These are phyloP conservation scores for Pseudogymnoascus sp. DNA, from an alignment of 2,329 filamentous ascomycete genomes.

Conservation along the genomic window DNA sequence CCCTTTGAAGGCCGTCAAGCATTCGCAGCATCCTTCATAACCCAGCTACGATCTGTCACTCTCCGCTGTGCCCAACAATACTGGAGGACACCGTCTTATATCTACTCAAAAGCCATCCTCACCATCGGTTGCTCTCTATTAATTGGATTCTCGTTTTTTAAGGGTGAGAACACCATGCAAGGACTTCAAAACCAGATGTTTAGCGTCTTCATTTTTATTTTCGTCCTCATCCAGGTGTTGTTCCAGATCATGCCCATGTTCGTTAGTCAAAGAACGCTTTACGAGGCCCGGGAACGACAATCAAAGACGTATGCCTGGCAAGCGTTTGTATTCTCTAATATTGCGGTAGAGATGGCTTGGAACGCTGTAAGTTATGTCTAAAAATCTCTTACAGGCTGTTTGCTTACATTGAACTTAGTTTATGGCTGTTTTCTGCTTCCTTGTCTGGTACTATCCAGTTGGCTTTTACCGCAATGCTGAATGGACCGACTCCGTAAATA, in stretches of 20 bases:
- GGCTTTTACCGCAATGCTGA: conserved; percentile 63
- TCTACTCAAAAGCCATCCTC: conserved; percentile 59
- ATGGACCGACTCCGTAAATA: conserved; percentile 47
- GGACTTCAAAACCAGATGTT: conserved; percentile 66
- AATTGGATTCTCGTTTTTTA: conserved; percentile 57
- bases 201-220: conserved; percentile 57
- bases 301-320: conserved; percentile 22
- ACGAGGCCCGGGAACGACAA: conserved; percentile 36
- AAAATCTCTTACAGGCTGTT: background rate
- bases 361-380: conserved; percentile 52
- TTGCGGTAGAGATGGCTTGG: conserved; percentile 76
- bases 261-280: conserved; percentile 55
- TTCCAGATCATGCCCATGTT: conserved; percentile 61
- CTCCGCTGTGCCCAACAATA: conserved; percentile 63
- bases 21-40: conserved; percentile 63
- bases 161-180: conserved; percentile 48
- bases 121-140: conserved; percentile 48
- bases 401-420: background rate
- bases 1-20: conserved; percentile 46
- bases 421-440: conserved; percentile 57
- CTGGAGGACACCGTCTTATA: conserved; percentile 65
- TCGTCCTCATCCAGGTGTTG: conserved; percentile 55
- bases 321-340: conserved; percentile 25
- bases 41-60: conserved; percentile 57
- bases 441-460: conserved; percentile 77